Percentiles rank a stretch among this genome's conserved stretches.
Conservation (phyloP, 1,139 yeast species). For the Yueomyces sp. region DNA sequence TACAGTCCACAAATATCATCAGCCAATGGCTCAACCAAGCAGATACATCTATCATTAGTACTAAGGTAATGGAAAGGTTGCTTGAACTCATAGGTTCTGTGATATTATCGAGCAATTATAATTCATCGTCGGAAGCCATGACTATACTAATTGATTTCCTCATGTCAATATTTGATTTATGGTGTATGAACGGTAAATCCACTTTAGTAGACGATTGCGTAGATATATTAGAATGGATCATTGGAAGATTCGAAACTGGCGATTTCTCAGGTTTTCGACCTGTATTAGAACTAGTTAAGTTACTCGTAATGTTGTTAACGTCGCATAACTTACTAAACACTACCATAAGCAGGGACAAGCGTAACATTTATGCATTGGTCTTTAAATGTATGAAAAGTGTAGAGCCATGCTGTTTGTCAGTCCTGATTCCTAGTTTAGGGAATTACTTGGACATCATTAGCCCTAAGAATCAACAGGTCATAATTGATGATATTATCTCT, state of each 20-base stretch:
- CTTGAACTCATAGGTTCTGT: conserved; percentile 15
- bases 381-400: conserved; percentile 9
- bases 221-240: conserved; percentile 21
- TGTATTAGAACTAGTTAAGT: conserved; percentile 5
- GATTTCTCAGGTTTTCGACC: conserved; percentile 13
- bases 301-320: conserved; percentile 12
- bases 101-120: conserved; percentile 11
- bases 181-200: conserved; percentile 8
- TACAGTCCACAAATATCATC: no score
- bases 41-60: no score
- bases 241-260: conserved; percentile 12
- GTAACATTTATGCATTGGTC: conserved; percentile 15
- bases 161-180: conserved; percentile 6
- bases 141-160: conserved; percentile 10
- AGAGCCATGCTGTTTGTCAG: conserved; percentile 5
- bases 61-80: conserved; percentile 6
- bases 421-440: conserved; percentile 5
- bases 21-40: no score
- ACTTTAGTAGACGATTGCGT: conserved; percentile 14
- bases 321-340: conserved; percentile 9
- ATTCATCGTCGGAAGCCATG: conserved; percentile 13
- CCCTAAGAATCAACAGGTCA: conserved; percentile 16
- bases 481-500: conserved; percentile 14
- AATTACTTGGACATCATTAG: conserved; percentile 15
- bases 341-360: conserved; percentile 16